A percentile compares a stretch with the other conserved stretches of the same genome.
Conservation (phyloP, 257 asterid genomes). For the Fraxinus pennsylvanica region DNA sequence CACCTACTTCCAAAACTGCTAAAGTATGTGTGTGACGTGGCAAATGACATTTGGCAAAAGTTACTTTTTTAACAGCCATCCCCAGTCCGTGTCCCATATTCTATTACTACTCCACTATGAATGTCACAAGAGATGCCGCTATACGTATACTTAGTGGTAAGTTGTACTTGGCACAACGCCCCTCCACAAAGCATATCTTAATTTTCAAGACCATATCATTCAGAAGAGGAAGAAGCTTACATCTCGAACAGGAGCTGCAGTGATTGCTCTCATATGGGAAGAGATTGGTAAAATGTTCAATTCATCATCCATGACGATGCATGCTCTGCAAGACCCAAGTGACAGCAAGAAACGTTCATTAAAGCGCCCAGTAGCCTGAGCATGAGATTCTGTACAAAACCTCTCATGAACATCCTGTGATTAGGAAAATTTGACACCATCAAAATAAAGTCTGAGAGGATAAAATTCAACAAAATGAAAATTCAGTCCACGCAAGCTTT, state of each 20-base stretch:
- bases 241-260: slow-evolving; percentile 59
- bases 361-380: slow-evolving; percentile 76
- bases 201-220: slow-evolving; percentile 8
- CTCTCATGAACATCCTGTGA: slow-evolving; percentile 95
- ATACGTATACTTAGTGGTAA: slow-evolving; percentile 9
- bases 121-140: neutral
- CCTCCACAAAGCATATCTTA: neutral
- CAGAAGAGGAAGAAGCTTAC: slow-evolving; percentile 37
- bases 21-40: slow-evolving; percentile 4
- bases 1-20: neutral
- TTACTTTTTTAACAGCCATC: neutral
- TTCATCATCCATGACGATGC: slow-evolving; percentile 97
- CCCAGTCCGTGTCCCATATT: neutral
- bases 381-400: slow-evolving; percentile 92
- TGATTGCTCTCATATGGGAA: slow-evolving; percentile 82
- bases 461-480: neutral
- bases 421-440: slow-evolving; percentile 30
- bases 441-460: slow-evolving; percentile 2
- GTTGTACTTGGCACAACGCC: slow-evolving; percentile 12
- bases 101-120: neutral
- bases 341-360: slow-evolving; percentile 96
- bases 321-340: slow-evolving; percentile 84
- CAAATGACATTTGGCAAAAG: neutral
- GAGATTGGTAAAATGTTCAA: slow-evolving; percentile 88
- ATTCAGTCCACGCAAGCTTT: neutral